A percentile compares a stretch with the other conserved stretches of the same genome.
Conservation (phyloP, 768 basidiomycete genomes). For the Mycena rebaudengoi region DNA sequence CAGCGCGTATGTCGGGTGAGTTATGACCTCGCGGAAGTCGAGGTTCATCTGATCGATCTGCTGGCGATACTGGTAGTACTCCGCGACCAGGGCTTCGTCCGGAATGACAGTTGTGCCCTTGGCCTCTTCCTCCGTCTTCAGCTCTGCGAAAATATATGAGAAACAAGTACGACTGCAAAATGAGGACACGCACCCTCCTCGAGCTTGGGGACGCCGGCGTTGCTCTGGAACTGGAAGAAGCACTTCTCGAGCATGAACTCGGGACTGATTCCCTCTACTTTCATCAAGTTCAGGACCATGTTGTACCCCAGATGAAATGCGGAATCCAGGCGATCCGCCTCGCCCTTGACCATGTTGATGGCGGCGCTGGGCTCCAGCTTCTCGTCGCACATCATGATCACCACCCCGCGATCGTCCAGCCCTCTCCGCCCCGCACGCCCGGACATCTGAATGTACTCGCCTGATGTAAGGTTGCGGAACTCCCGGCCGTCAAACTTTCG, state of each 20-base stretch:
- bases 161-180: not conserved
- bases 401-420: slow-evolving; percentile 97
- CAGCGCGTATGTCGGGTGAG: slow-evolving; percentile 93
- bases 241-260: slow-evolving; percentile 98
- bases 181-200: slow-evolving; percentile 73
- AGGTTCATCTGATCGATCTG: slow-evolving; percentile 89
- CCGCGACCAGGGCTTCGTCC: slow-evolving; percentile 83
- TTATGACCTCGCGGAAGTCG: slow-evolving; percentile 92
- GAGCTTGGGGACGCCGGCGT: slow-evolving; percentile 83
- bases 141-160: slow-evolving; percentile 57
- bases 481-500: slow-evolving; percentile 97
- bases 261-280: slow-evolving; percentile 97
- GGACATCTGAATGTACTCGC: slow-evolving; percentile 99
- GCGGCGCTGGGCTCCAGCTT: slow-evolving; percentile 93
- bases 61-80: slow-evolving; percentile 93
- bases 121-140: slow-evolving; percentile 74
- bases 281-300: slow-evolving; percentile 98
- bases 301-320: slow-evolving; percentile 99
- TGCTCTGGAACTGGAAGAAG: slow-evolving; percentile 99
- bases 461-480: slow-evolving; percentile 90
- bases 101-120: slow-evolving; percentile 75
- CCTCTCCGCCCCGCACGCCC: slow-evolving; percentile 98
- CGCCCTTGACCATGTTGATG: slow-evolving; percentile 97
- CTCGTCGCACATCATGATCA: slow-evolving; percentile 99
- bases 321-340: slow-evolving; percentile 95